These are phyloP conservation scores for Eudorina sp. DNA, from an alignment of 139 green algal species.

Conservation along the genomic window DNA sequence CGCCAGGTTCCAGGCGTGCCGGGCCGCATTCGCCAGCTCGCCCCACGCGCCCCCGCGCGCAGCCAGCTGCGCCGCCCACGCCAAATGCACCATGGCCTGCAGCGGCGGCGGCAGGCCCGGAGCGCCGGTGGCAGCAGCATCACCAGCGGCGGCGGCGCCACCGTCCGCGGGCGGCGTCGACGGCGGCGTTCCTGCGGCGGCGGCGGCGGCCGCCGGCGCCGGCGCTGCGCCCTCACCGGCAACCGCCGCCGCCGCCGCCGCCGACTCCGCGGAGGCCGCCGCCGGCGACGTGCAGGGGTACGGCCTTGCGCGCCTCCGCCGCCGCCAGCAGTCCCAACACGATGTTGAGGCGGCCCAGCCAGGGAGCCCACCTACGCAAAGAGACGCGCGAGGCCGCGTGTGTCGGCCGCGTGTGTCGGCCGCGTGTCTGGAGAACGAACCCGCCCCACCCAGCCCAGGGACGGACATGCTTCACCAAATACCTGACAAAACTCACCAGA, in stretches of 20 bases:
- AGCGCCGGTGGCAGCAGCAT: background rate
- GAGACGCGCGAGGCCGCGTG: background rate
- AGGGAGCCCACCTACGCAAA: conserved; percentile 55
- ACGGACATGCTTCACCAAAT: too few species aligned
- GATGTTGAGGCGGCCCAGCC: conserved; percentile 58
- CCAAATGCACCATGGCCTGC: conserved; percentile 57
- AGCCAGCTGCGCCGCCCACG: conserved; percentile 51
- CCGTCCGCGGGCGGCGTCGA: too few species aligned
- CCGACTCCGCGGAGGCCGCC: background rate
- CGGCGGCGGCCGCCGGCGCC: background rate
- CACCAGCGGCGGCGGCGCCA: background rate
- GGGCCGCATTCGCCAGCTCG: conserved; percentile 56
- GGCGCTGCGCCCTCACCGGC: background rate
- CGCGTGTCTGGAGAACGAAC: too few species aligned
- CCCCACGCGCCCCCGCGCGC: conserved; percentile 56
- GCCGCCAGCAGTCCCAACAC: conserved; percentile 53
- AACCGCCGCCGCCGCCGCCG: background rate
- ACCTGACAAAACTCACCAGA: too few species aligned
- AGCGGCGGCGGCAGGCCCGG: conserved; percentile 12
- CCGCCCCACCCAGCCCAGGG: too few species aligned
- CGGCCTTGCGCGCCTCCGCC: conserved; percentile 2
- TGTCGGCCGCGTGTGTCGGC: too few species aligned
- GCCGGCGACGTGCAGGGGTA: background rate
- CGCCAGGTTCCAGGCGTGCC: conserved; percentile 62
- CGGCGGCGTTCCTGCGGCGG: too few species aligned